phyloP scores from a whole-genome alignment of 805 yeast species.

The Scheffersomyces ergatensis region DNA sequence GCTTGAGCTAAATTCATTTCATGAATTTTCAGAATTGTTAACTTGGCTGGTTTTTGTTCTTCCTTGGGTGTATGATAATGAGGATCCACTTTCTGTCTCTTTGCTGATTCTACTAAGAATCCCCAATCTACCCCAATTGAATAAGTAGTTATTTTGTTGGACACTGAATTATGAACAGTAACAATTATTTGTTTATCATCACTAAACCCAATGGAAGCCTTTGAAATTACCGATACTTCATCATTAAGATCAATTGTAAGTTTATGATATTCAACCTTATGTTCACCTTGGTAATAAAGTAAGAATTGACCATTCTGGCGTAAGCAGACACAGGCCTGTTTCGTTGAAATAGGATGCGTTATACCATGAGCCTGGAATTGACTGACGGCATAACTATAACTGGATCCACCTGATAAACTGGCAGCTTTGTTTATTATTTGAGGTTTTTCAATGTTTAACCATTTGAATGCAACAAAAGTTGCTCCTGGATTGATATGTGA shows the following conservation, averaged over 20 bases:
- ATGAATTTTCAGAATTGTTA: conserved; percentile 31
- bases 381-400: conserved; percentile 54
- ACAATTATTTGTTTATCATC: conserved; percentile 46
- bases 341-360: conserved; percentile 64
- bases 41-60: conserved; percentile 37
- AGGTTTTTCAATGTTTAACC: conserved; percentile 75
- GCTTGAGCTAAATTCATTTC: conserved; percentile 24
- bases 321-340: conserved; percentile 68
- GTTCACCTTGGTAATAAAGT: conserved; percentile 64
- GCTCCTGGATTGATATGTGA: conserved; percentile 11
- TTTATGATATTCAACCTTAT: conserved; percentile 55
- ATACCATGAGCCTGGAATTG: conserved; percentile 62
- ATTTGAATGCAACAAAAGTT: conserved; percentile 50
- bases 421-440: conserved; percentile 63
- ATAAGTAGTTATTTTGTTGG: conserved; percentile 40
- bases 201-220: conserved; percentile 53
- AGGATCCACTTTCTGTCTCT: conserved; percentile 44
- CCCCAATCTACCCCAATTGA: conserved; percentile 56
- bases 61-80: conserved; percentile 50
- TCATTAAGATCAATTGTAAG: conserved; percentile 26
- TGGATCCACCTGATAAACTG: conserved; percentile 19
- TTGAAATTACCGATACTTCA: conserved; percentile 14
- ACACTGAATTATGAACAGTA: conserved; percentile 35
- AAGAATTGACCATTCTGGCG: conserved; percentile 60
- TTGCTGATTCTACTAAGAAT: conserved; percentile 45